Base-by-base conservation (phyloP, 306 rosid species). In the Rosa chinensis region DNA sequence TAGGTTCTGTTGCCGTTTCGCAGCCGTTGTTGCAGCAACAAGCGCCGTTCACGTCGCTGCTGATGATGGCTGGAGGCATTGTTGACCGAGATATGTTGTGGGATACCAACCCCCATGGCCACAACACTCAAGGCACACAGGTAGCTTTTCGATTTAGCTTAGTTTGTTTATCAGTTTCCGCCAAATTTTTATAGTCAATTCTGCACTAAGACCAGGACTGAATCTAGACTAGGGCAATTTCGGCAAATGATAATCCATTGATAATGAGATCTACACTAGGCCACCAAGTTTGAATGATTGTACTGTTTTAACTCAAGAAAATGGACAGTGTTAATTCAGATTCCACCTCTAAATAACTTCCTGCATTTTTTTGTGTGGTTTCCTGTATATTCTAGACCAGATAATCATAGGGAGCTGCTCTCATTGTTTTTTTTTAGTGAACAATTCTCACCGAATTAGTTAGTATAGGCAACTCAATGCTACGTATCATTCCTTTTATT, bases 31-130 rank as follows among this genome's bases (percentile, higher is more conserved):
- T 76, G 17, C 84, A 69, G 53, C 77, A 66, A 8, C 80, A 80
- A 37, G 70, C 83, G 23, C 86, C 88, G 5, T 78, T 79, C 47
- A 78, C 84, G 3, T 78, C 90, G 53, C 23, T 85, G 82, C 87
- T 88, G 32, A 80, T 73, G 86, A 82, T 80, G 86, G 85, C 90
- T 11, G 84, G 84, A 66, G 78, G 77, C 47, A 23, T 63, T 37
- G 81, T 28, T 6, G 81, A 80, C 16, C 80, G 76, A 1, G 74
- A 85, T 16, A 50, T 45, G 63, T 10, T 80, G 61, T 87, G 91
- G 86, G 85, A 79, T 40, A 37, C 66, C 43, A 84, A 67, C 66
- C 73, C 80, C 42, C 72, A 20, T 66, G 76, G 76, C 16, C 91
- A 77, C 20, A 45, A 35, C 28, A 67, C 48, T 25, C 67, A 58